phyloP scores from a whole-genome alignment of 2,329 filamentous ascomycete species.

The Plectosphaerella sp. region DNA sequence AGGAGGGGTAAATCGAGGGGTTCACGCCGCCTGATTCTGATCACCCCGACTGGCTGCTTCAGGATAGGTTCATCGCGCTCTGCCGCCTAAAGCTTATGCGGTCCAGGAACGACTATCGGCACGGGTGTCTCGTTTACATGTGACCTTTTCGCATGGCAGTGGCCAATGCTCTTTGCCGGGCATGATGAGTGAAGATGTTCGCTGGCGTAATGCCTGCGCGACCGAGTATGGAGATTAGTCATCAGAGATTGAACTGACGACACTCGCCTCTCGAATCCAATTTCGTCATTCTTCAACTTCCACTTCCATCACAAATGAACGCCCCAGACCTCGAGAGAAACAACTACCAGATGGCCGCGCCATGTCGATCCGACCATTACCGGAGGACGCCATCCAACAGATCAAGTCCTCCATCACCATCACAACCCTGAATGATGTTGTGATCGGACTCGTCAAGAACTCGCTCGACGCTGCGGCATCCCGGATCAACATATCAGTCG shows the following conservation, averaged over 20 bases:
- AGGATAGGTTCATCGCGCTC: too few relatives aligned
- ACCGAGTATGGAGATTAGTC: not conserved
- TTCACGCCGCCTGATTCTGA: too few relatives aligned
- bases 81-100: not conserved
- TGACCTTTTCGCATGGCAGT: too few relatives aligned
- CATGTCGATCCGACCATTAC: conserved; percentile 67
- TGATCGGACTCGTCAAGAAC: conserved; percentile 74
- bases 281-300: not conserved
- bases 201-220: too few relatives aligned
- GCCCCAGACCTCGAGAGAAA: not conserved
- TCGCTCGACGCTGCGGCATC: conserved; percentile 74
- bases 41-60: too few relatives aligned
- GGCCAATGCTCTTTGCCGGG: too few relatives aligned
- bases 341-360: conserved; percentile 6
- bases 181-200: too few relatives aligned
- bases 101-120: too few relatives aligned
- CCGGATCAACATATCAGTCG: conserved; percentile 65
- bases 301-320: not conserved
- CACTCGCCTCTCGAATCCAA: not conserved
- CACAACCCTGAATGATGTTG: conserved; percentile 66
- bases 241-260: not conserved
- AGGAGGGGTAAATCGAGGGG: not conserved
- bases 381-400: conserved; percentile 66
- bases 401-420: conserved; percentile 83
- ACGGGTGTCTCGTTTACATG: too few relatives aligned